phyloP scores from a whole-genome alignment of 163 green algal species.

The Scenedesmus sp. region DNA sequence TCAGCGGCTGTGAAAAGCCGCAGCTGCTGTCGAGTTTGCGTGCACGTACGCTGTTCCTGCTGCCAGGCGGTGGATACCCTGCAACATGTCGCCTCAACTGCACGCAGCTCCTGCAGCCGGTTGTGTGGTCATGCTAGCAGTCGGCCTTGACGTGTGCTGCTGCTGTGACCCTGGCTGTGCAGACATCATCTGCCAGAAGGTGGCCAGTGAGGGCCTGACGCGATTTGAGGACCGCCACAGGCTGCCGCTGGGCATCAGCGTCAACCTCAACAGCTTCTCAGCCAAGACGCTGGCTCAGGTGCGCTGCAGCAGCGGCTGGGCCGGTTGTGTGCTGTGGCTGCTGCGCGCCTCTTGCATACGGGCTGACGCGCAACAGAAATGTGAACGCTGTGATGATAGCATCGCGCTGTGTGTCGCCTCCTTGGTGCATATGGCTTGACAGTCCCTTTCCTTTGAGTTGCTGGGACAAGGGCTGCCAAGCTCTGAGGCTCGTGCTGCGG shows the following conservation, averaged over 20 bases:
- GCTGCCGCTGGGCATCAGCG: conserved; percentile 74
- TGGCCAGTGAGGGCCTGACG: conserved; percentile 59
- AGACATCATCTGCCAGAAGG: conserved; percentile 71
- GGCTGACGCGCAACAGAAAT: too few species aligned
- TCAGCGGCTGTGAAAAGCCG: too few species aligned
- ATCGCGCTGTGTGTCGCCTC: too few species aligned
- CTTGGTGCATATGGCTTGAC: too few species aligned
- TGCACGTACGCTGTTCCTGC: too few species aligned
- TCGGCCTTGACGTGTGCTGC: not conserved
- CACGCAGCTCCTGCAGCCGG: not conserved
- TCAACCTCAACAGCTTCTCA: conserved; percentile 75
- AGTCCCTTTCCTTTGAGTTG: too few species aligned
- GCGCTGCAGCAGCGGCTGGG: not conserved
- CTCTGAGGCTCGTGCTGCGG: too few species aligned
- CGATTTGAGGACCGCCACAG: conserved; percentile 63
- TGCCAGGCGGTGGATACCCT: too few species aligned
- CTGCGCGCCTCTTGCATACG: not conserved
- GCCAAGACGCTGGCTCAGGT: conserved; percentile 74
- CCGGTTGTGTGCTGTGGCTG: not conserved
- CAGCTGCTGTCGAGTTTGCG: not conserved
- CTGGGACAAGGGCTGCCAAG: too few species aligned
- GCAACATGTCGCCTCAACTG: too few species aligned
- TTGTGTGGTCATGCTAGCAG: not conserved
- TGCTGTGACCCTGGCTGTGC: not conserved
- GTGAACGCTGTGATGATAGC: too few species aligned